Conservation (phyloP, 2,329 filamentous ascomycete species). For the Ascochyta clinopodiicola region DNA sequence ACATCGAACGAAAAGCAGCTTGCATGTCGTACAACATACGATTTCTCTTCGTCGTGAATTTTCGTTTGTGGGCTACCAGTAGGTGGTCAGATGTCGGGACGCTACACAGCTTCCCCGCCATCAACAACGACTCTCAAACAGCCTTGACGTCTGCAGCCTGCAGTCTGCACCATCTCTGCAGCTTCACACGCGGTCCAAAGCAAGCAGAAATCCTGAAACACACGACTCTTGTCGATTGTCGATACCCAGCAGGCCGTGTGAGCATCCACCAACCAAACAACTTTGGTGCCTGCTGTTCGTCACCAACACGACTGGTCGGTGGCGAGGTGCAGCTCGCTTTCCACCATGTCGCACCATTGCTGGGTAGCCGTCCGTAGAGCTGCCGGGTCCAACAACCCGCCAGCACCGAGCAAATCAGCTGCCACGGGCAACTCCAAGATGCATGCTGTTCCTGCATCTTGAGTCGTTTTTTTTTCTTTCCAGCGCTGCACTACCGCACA, state of each 20-base stretch:
- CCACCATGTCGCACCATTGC: slow-evolving; percentile 45
- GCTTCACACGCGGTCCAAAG: not conserved
- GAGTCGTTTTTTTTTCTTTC: slow-evolving; percentile 15
- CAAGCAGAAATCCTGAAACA: slow-evolving; percentile 33
- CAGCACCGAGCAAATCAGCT: slow-evolving; percentile 42
- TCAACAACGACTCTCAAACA: slow-evolving; percentile 20
- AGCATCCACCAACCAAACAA: slow-evolving; percentile 26
- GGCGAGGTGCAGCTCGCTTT: slow-evolving; percentile 36
- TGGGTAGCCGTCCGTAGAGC: slow-evolving; percentile 29
- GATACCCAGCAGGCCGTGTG: slow-evolving; percentile 19
- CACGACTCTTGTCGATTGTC: slow-evolving; percentile 11
- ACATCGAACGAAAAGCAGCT: slow-evolving; percentile 11
- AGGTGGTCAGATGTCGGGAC: slow-evolving; percentile 6
- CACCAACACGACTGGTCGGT: slow-evolving; percentile 16
- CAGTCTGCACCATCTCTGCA: slow-evolving; percentile 26
- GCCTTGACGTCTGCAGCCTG: slow-evolving; percentile 17
- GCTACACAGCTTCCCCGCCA: slow-evolving; percentile 12
- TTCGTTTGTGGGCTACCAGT: slow-evolving; percentile 12
- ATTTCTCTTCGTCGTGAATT: not conserved
- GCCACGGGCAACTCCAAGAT: slow-evolving; percentile 24
- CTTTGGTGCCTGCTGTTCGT: slow-evolving; percentile 3
- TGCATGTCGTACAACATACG: slow-evolving; percentile 7
- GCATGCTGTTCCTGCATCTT: slow-evolving; percentile 37
- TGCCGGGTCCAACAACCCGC: slow-evolving; percentile 24
- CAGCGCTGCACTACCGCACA: slow-evolving; percentile 23